Percentiles rank a stretch among this genome's conserved stretches.
phyloP scores from a whole-genome alignment of 2,329 filamentous ascomycete genomes.

The Trichophyton equinum region DNA sequence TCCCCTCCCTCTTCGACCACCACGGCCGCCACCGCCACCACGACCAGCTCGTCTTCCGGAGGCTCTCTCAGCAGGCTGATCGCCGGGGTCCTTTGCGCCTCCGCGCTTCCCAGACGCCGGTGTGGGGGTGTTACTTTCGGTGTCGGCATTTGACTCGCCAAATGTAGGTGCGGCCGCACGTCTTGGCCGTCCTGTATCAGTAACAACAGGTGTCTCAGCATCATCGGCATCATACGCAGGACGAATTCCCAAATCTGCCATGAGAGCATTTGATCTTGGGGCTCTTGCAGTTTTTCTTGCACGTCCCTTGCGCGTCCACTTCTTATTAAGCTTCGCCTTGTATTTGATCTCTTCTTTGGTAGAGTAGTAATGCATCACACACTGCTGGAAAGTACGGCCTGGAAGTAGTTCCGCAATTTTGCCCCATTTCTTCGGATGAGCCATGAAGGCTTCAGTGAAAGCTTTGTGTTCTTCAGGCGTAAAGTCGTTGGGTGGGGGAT shows the following conservation, averaged over 20 bases:
- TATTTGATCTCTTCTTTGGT: slow-evolving; percentile 40
- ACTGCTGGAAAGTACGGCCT: slow-evolving; percentile 36
- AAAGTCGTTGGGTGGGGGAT: slow-evolving; percentile 37
- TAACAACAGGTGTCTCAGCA: slow-evolving; percentile 29
- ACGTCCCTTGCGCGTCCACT: slow-evolving; percentile 31
- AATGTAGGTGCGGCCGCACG: slow-evolving; percentile 40
- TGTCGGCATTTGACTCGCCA: slow-evolving; percentile 25
- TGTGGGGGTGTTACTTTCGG: slow-evolving; percentile 23
- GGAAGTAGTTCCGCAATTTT: slow-evolving; percentile 38
- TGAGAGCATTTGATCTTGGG: slow-evolving; percentile 37
- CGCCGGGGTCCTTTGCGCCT: slow-evolving; percentile 13
- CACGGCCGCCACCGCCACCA: slow-evolving; percentile 22
- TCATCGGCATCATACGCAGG: slow-evolving; percentile 35
- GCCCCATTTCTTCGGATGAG: slow-evolving; percentile 39
- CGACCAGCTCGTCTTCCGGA: slow-evolving; percentile 24
- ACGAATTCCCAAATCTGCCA: slow-evolving; percentile 35
- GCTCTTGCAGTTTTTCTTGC: slow-evolving; percentile 24
- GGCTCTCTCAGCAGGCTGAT: slow-evolving; percentile 25
- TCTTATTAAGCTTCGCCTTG: slow-evolving; percentile 37
- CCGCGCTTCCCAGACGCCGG: slow-evolving; percentile 26
- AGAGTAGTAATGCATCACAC: slow-evolving; percentile 40
- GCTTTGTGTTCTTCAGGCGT: slow-evolving; percentile 34
- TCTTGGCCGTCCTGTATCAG: slow-evolving; percentile 38
- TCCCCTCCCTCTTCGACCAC: slow-evolving; percentile 25
- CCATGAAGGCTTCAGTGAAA: slow-evolving; percentile 38